Percentiles rank a stretch among this genome's conserved stretches.
Evolutionary conservation across 2,329 filamentous ascomycete genomes (phyloP).

Genomic region (Didymosphaeria variabile): DNA sequence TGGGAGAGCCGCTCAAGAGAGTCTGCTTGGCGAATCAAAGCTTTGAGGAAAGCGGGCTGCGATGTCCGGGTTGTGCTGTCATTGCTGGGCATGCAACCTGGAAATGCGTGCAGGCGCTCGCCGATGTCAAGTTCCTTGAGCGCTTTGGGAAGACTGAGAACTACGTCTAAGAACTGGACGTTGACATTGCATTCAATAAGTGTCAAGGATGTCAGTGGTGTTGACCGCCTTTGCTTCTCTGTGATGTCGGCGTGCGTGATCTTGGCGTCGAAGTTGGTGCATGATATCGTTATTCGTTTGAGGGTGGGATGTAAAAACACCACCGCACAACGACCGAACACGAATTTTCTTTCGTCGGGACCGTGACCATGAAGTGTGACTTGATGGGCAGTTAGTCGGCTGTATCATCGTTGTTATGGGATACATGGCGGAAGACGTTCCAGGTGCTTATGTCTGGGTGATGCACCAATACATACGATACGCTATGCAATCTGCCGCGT

Average conservation of each 20-base stretch:
- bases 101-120: constrained; percentile 43
- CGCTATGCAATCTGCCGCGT: neutral
- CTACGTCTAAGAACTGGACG: constrained; percentile 34
- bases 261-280: constrained; percentile 39
- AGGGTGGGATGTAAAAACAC: constrained; percentile 47
- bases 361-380: constrained; percentile 47
- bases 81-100: constrained; percentile 30
- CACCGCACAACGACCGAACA: constrained; percentile 33
- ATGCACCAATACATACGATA: neutral
- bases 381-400: constrained; percentile 24
- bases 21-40: constrained; percentile 41
- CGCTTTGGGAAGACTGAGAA: constrained; percentile 44
- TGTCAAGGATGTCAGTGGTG: constrained; percentile 40
- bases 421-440: neutral
- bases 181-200: constrained; percentile 51
- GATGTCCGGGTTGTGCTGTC: constrained; percentile 30
- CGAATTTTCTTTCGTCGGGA: constrained; percentile 36
- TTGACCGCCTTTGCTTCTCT: constrained; percentile 31
- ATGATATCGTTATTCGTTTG: constrained; percentile 43
- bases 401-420: neutral
- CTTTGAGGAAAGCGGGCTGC: constrained; percentile 36
- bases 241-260: constrained; percentile 24
- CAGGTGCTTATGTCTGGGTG: neutral
- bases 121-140: constrained; percentile 44
- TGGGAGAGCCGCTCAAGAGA: constrained; percentile 43